Conservation (phyloP, 2,329 filamentous ascomycete genomes). For the Ceratocystis lukuohia region DNA sequence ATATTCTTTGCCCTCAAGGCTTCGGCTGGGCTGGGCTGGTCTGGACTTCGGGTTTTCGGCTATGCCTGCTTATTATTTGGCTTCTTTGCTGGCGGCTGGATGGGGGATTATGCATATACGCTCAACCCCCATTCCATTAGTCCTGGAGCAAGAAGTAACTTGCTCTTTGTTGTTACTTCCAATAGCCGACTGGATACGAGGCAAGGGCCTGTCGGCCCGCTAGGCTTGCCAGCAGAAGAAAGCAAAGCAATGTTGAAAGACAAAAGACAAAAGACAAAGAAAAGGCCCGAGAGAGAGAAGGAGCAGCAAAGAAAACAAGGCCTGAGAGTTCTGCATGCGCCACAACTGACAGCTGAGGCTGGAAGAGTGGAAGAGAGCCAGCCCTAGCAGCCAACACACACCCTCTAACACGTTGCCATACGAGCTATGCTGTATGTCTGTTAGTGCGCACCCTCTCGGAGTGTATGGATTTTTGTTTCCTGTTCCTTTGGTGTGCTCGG, state of each 20-base stretch:
- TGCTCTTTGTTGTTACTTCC: no score
- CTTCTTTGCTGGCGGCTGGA: not conserved
- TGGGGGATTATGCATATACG: not conserved
- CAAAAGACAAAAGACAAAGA: not conserved
- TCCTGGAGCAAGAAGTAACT: no score
- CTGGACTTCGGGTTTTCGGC: not conserved
- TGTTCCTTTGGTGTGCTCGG: not conserved
- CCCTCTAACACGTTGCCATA: not conserved
- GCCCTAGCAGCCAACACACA: no score
- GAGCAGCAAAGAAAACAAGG: not conserved
- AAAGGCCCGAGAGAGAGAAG: not conserved
- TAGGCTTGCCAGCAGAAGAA: no score
- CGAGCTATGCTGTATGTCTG: not conserved
- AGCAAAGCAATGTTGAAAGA: not conserved
- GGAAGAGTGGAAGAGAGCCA: not conserved
- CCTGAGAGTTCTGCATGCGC: constrained; percentile 3
- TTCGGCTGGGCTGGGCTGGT: not conserved
- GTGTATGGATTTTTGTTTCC: not conserved
- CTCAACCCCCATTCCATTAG: not conserved
- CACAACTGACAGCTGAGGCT: constrained; percentile 7
- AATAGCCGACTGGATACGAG: no score
- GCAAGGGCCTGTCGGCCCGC: not conserved
- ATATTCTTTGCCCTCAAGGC: not conserved
- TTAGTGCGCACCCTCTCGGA: not conserved
- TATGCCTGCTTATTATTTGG: not conserved